Conservation (phyloP, 176 grass and related monocot genomes). For the Chloris gayana region DNA sequence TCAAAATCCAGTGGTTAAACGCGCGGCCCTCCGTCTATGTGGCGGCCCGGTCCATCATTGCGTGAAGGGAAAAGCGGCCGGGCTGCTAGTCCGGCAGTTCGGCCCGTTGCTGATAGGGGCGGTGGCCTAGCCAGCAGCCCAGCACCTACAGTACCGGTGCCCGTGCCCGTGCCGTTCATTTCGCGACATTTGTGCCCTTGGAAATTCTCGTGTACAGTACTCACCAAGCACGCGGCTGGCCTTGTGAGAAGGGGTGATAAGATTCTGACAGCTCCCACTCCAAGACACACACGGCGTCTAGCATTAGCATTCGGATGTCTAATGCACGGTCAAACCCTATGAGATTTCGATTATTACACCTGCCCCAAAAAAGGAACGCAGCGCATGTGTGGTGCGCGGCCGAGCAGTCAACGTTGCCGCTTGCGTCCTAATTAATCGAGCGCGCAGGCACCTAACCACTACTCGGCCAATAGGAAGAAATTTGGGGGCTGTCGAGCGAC, state of each 20-base stretch:
- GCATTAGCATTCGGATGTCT: background rate
- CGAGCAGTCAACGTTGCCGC: background rate
- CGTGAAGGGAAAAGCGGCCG: too few species aligned
- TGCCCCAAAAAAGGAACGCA: background rate
- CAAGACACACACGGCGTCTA: conserved; percentile 8
- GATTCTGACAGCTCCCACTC: background rate
- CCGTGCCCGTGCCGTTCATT: too few species aligned
- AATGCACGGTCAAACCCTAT: background rate
- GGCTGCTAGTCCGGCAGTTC: background rate
- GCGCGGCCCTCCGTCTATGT: too few species aligned
- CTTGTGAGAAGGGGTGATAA: background rate
- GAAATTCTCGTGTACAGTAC: too few species aligned
- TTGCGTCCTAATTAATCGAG: background rate
- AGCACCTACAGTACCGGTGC: too few species aligned
- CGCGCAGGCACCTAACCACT: background rate
- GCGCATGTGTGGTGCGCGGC: background rate
- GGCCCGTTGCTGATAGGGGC: background rate
- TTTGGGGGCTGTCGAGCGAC: background rate
- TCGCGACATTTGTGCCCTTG: too few species aligned
- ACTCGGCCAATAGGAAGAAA: too few species aligned
- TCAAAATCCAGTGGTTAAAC: too few species aligned
- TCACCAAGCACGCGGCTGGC: too few species aligned
- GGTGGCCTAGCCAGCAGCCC: too few species aligned
- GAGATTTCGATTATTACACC: background rate
- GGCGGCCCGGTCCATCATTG: too few species aligned